These are phyloP conservation scores for Mycena amicta DNA, from an alignment of 768 basidiomycete species.

Conservation along the genomic window DNA sequence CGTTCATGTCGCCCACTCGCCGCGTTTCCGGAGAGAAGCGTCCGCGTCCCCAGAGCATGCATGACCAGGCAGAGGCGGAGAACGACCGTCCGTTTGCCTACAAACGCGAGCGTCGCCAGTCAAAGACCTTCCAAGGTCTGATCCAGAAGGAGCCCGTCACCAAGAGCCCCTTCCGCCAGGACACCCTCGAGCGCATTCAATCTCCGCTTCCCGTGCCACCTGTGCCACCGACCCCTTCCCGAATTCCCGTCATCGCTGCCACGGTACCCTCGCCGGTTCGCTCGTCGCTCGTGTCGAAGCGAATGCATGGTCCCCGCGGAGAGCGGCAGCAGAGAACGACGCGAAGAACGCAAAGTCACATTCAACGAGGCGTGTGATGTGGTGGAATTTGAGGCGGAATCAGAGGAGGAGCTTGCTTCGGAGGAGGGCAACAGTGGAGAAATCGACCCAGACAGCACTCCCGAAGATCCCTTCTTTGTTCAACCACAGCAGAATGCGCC, in stretches of 20 bases:
- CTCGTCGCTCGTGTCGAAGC: slow-evolving; percentile 69
- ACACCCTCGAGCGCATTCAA: slow-evolving; percentile 28
- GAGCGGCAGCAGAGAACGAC: slow-evolving; percentile 40
- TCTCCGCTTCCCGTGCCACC: slow-evolving; percentile 31
- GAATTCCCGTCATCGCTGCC: slow-evolving; percentile 25
- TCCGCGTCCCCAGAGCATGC: slow-evolving; percentile 70
- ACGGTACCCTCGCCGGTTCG: slow-evolving; percentile 55
- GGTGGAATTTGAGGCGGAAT: slow-evolving; percentile 73
- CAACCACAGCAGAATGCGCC: slow-evolving; percentile 34
- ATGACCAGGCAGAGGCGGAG: slow-evolving; percentile 65
- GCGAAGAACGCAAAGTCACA: slow-evolving; percentile 73
- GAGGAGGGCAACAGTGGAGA: slow-evolving; percentile 31
- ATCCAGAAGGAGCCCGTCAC: slow-evolving; percentile 77
- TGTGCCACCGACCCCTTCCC: slow-evolving; percentile 23
- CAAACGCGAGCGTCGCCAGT: slow-evolving; percentile 76
- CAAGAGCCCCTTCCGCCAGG: slow-evolving; percentile 74
- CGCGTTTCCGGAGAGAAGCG: slow-evolving; percentile 80
- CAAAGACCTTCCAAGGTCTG: slow-evolving; percentile 72
- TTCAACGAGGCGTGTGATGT: slow-evolving; percentile 83
- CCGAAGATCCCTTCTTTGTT: slow-evolving; percentile 48
- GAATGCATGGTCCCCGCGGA: slow-evolving; percentile 76
- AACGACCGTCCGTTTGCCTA: slow-evolving; percentile 71
- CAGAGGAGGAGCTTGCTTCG: slow-evolving; percentile 32
- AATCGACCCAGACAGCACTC: slow-evolving; percentile 30
- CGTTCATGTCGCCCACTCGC: slow-evolving; percentile 35